Base-by-base conservation (phyloP, 2,329 filamentous ascomycete species). In the Aquanectria penicillioides region DNA sequence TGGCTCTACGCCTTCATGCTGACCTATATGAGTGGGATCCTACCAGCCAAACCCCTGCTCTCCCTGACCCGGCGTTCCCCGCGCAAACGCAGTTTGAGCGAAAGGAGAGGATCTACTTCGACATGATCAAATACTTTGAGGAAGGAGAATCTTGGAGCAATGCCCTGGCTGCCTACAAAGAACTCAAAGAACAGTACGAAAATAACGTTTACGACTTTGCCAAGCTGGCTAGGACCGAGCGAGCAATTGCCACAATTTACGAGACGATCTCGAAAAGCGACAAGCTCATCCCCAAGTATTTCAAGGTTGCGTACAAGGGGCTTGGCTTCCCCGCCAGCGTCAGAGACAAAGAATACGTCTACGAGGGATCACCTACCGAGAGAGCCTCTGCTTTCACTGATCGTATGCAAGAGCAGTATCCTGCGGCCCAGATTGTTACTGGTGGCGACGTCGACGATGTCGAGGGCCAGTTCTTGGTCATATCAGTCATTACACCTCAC, bases 111-210 rank as follows among this genome's bases (percentile, higher is more conserved):
- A 85, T 98, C 46, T 97, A 96, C 77, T 96, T 97, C 70, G 87
- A 93, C 66, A 97, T 98, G 84, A 97, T 98, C 73, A 93, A 94
- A 74, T 85, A 94, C 73, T 97, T 95, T 64, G 94, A 98, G 72
- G 93, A 96, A 59, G 94, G 93, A n/a, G 90, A 93, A 72, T 93
- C 93, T 1, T 98, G 94, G 94, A 90, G 91, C 69, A 92, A 92
- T 74, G 94, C 94, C 1, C 79, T 99, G 36, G 85, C 88, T 6
- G 92, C 92, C 3, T 98, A 99, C 77, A 91, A 91, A 72, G 94
- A 99, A 76, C 87, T 99, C 48, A 91, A 94, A 43, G 78, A 82
- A n/a, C 93, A 98, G 75, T 99, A 98, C 73, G 93, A 97, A 78
- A 87, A 85, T 65, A 97, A 93, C 59, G 79, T 91, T 0, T 97